Evolutionary conservation across 2,329 filamentous ascomycete genomes (phyloP), one percentile per base, ranked within the genome.

Genomic region (Tolypocladium amazonense): DNA sequence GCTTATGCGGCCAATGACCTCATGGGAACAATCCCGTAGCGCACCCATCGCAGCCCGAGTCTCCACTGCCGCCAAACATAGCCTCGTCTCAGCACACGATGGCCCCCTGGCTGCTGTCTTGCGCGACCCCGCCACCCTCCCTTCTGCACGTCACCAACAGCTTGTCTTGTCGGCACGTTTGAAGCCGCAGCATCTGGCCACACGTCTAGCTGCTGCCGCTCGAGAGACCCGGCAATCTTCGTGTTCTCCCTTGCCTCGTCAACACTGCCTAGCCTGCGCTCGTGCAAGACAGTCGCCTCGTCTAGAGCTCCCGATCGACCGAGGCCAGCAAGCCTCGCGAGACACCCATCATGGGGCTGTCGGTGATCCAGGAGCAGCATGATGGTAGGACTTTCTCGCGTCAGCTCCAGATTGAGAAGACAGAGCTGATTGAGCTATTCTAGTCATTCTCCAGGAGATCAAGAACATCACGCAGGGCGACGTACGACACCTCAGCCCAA

Each of bases 301-400:
- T 20, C 9, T 4, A 5, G 50, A 11, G 30, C 27, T 45, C 38
- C 54, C 50, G 20, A 61, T 57, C 67, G 65, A 68, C 65, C 30
- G 43, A 61, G 33, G 54, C 27, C 59, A 63, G 66, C 63, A 64
- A 65, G 63, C 65, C 61, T 63, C 63, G 63, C 62, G 57, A 56
- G 60, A 54, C 59, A 72, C 73, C 75, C 79, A 86, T 74, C 69
- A 96, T 96, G 91, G 88, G 85, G 69, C 80, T 88, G 75, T 96
- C 92, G 65, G 84, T 92, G 69, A 88, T 96, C 70, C 86, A 92
- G 71, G 86, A 92, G 70, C 91, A 96, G 80, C 88, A 87, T 58
- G 70, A 76, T 68, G 71, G 75, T 77, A 61, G n/a, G 59, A 33
- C 1, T 7, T 12, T 8, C 7, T 33, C 56, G 23, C 15, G 18